Base-by-base conservation (phyloP, 495 filamentous ascomycete species). In the Bathelium albidoporum region DNA sequence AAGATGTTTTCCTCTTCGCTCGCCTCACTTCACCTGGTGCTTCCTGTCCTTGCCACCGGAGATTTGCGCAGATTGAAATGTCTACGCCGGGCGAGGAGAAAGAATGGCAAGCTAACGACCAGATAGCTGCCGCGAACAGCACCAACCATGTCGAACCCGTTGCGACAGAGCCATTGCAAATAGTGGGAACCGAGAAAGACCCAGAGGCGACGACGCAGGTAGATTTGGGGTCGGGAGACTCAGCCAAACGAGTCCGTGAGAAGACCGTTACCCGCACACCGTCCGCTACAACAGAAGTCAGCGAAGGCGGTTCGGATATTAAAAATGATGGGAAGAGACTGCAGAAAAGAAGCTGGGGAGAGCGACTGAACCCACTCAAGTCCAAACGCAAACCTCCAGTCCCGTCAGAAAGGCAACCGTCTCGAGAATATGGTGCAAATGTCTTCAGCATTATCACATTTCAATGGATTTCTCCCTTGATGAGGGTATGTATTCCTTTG, bases 401-500 rank as follows among this genome's bases (percentile, higher is more conserved):
- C 3, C 86, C 87, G 53, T 74, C 83, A 62, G 77, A 81, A 69
- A 75, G 81, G 32, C 62, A 61, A 41, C 75, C 80, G 1, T 85
- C 76, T 18, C 76, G 78, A 53, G 87, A 90, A 72, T 78, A 83
- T 62, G 72, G 70, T 22, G 87, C 87, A 0, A 70, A 78, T 9
- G 82, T 87, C 68, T 80, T 86, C 62, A 87, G 81, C 70, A 69
- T 69, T 60, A 66, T 87, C 39, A 83, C 81, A 2, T 89, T 89
- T 67, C 77, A 82, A 66, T 90, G 87, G 87, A 83, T 89, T 73
- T 78, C 80, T 1, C 83, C 85, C 0, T 62, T 90, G 59, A 90
- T 90, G 87, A 75, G 62, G 66, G 84, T 85, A 73, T 72, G 80
- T 76, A 39, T 53, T 31, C 53, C 34, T 10, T 10, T 11, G 24